Evolutionary conservation across 2,329 filamentous ascomycete species (phyloP).

Genomic region (Penicillium rolfsii): DNA sequence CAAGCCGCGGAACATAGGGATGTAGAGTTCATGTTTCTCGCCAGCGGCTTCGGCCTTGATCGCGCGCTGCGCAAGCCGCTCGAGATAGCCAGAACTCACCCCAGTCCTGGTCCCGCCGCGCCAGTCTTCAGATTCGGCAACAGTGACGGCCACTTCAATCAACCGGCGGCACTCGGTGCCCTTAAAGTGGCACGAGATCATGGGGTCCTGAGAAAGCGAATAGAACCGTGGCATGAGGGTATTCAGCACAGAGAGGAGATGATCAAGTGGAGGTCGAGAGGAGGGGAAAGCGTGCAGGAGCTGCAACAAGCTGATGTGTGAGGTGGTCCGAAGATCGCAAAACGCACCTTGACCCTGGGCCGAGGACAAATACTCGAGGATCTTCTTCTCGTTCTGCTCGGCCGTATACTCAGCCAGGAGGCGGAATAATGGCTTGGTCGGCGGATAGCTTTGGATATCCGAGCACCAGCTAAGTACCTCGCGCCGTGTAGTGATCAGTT

Average conservation of each 20-base stretch:
- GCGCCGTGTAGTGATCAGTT: constrained; percentile 85
- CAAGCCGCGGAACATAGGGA: constrained; percentile 97
- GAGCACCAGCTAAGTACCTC: constrained; percentile 96
- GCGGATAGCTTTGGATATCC: constrained; percentile 89
- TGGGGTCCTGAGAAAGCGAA: constrained; percentile 93
- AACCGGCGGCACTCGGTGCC: constrained; percentile 74
- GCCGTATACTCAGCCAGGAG: constrained; percentile 82
- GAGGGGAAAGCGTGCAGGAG: constrained; percentile 91
- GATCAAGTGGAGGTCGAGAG: constrained; percentile 81
- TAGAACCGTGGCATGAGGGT: constrained; percentile 98
- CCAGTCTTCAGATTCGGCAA: constrained; percentile 87
- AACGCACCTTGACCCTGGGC: constrained; percentile 90
- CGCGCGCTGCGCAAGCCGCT: constrained; percentile 76
- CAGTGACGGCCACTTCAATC: constrained; percentile 94
- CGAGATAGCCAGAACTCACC: constrained; percentile 90
- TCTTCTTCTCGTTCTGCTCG: constrained; percentile 82
- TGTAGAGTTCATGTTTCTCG: constrained; percentile 64
- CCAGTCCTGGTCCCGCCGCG: constrained; percentile 72
- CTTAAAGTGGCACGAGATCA: constrained; percentile 71
- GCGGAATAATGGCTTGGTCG: constrained; percentile 83
- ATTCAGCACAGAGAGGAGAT: constrained; percentile 76
- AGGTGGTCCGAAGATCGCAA: constrained; percentile 89
- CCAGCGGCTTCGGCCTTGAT: constrained; percentile 64
- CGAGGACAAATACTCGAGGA: constrained; percentile 82
- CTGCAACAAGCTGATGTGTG: constrained; percentile 82